A percentile compares a stretch with the other conserved stretches of the same genome.
These are phyloP conservation scores for Populus deltoides DNA, from an alignment of 345 rosid genomes.

Conservation along the genomic window DNA sequence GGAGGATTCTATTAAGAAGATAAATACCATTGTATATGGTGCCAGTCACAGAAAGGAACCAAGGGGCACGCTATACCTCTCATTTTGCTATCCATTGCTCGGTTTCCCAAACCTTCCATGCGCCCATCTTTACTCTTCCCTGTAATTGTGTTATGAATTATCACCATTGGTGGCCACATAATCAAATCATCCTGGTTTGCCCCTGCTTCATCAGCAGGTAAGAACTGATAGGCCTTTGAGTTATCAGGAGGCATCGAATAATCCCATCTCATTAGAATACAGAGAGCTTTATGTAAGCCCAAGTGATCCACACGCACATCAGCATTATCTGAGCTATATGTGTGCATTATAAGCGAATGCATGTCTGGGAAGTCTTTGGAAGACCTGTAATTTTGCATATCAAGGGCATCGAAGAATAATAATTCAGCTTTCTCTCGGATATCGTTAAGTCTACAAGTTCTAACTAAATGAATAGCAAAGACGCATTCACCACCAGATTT, in stretches of 20 bases:
- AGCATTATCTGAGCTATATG: constrained; percentile 77
- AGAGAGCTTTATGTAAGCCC: constrained; percentile 94
- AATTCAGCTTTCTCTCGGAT: constrained; percentile 44
- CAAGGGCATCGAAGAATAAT: constrained; percentile 59
- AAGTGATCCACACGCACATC: constrained; percentile 79
- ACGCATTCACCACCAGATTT: constrained; percentile 12
- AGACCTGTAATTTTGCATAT: constrained; percentile 77
- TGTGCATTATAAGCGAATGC: constrained; percentile 91
- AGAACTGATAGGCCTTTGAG: constrained; percentile 71
- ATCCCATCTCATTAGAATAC: constrained; percentile 97
- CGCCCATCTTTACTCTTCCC: constrained; percentile 96
- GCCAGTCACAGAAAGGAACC: constrained; percentile 29
- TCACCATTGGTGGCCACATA: constrained; percentile 94
- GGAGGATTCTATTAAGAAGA: constrained; percentile 9
- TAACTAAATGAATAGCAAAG: constrained; percentile 23
- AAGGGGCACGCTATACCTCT: constrained; percentile 68
- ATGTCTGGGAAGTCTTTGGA: constrained; percentile 79
- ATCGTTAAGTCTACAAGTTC: constrained; percentile 30
- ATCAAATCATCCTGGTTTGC: constrained; percentile 82
- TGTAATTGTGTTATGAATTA: constrained; percentile 85
- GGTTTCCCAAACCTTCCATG: constrained; percentile 96
- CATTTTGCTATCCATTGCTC: constrained; percentile 81
- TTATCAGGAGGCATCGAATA: constrained; percentile 78
- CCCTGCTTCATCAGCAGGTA: constrained; percentile 74
- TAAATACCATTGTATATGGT: constrained; percentile 6